phyloP scores from a whole-genome alignment of 228 moss, liverwort and hornwort species.

The Sphagnum fallax region DNA sequence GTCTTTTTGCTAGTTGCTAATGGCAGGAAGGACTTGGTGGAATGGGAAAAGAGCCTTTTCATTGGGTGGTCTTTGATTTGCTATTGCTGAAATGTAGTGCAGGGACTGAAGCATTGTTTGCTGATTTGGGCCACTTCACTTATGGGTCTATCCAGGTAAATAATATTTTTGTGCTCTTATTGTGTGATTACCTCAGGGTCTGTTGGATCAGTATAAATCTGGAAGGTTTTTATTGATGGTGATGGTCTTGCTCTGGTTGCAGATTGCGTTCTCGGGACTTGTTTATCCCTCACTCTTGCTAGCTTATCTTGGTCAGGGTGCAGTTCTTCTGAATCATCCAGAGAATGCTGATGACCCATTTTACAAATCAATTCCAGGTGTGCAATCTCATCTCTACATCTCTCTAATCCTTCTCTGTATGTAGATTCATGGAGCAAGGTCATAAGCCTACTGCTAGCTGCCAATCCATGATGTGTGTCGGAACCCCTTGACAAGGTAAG shows the following conservation, averaged over 20 bases:
- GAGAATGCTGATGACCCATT: constrained; percentile 51
- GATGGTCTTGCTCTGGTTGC: constrained; percentile 8
- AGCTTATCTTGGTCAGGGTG: constrained; percentile 75
- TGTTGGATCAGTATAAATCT: too few species aligned
- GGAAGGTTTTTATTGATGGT: too few species aligned
- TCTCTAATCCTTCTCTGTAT: too few species aligned
- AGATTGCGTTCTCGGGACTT: constrained; percentile 65
- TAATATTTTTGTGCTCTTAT: too few species aligned
- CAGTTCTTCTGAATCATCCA: constrained; percentile 56
- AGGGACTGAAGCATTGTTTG: constrained; percentile 64
- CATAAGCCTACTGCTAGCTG: too few species aligned
- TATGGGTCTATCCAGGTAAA: constrained; percentile 55
- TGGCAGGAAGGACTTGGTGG: too few species aligned
- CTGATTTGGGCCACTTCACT: constrained; percentile 59
- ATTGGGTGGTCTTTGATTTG: background rate
- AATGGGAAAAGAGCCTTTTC: too few species aligned
- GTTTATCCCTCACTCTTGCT: constrained; percentile 72
- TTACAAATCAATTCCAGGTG: constrained; percentile 75
- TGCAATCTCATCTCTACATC: background rate
- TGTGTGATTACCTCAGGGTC: too few species aligned
- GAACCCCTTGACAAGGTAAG: too few species aligned
- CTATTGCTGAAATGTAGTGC: background rate
- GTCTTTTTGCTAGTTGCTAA: too few species aligned
- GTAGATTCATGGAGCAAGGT: too few species aligned
- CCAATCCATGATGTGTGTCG: too few species aligned